Base-by-base conservation (phyloP, 2,329 filamentous ascomycete species). In the Monosporascus sp. region DNA sequence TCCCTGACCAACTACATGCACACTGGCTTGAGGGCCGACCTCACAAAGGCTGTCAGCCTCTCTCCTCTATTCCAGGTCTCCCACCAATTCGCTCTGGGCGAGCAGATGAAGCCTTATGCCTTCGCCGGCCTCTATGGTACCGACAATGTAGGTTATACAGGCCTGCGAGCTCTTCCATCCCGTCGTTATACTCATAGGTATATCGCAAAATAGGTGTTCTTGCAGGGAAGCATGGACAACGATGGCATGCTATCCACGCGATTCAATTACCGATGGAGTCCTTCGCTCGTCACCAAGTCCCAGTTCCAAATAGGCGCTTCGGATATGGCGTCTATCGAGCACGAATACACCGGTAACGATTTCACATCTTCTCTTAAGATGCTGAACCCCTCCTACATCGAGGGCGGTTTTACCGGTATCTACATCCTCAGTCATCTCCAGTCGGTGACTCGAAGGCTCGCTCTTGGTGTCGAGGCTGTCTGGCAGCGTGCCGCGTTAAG, bases 1-100 rank as follows among this genome's bases (percentile, higher is more conserved):
- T 87, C 97, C 70, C 84, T 97, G 67, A 94, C 88, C 76, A 96
- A 97, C 79, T 89, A 90, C 73, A 95, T 94, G 85, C 97, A 99
- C 79, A 89, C 90, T 45, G 94, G 94, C 66, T 82, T 99, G 72
- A 89, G 93, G 70, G 95, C 93, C 71, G 94, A 99, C 74, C 79
- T 97, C 70, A 97, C 91, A 70, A 97, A 97, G 81, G 86, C 90
- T 69, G 96, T 97, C 76, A 94, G 91, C 81, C 84, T 96, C 71
- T 84, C 86, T 53, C 94, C 94, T 54, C 78, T 97, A 62, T 99
- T 99, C 81, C 93, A 97, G 75, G 89, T 97, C 64, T 97, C 93
- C 60, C 94, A 99, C 77, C 90, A 94, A 64, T 94, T 99, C 72
- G 88, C 93, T 52, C 90, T 97, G 83, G 93, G 94, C 64, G 90